Base-by-base conservation (phyloP, 1,139 yeast species). In the Chernovozyma sophiae-reginae region DNA sequence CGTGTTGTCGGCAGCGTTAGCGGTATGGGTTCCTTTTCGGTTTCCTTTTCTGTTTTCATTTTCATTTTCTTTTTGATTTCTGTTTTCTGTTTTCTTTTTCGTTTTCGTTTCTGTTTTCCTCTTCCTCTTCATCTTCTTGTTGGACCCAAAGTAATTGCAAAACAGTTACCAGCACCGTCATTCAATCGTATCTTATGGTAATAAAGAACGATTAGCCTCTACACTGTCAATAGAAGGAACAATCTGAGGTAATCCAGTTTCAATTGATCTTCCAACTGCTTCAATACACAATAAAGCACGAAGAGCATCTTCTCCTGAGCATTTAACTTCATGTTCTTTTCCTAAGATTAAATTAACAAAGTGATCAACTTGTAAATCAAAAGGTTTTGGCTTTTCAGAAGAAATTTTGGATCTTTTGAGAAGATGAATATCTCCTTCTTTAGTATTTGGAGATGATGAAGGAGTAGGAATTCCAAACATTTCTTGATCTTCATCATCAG, bases 281-380 rank as follows among this genome's bases (percentile, higher is more conserved):
- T 68, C 69, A 19, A 68, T 63, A 42, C 70, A 63, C 35, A 67
- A 53, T 33, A 68, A 51, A 0, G 72, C 69, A 33, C 58, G 52
- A 40, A 66, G 54, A 4, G 72, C 74, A 46, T 67, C 73, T 32
- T 60, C 63, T 2, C 71, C 71, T 1, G 66, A 49, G 43, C 74
- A 68, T 37, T 60, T 62, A 24, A 58, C 56, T 15, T 46, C 57
- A 1, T 48, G 40, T 40, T 67, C 72, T 1, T 38, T 37, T 4
- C 69, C 71, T 5, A 47, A 55, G 22, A 67, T 51, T 41, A 67
- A 49, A 36, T 63, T 59, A 25, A 67, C 58, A 43, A 65, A 64
- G 43, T 65, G 72, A 20, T 53, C 54, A 34, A 62, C 47, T 41
- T 62, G 68, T 26, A 60, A 51, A 38, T 62, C 68, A 43, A 62